phyloP scores from a whole-genome alignment of 371 early-diverging fungal genomes.

The Zychaea mexicana region DNA sequence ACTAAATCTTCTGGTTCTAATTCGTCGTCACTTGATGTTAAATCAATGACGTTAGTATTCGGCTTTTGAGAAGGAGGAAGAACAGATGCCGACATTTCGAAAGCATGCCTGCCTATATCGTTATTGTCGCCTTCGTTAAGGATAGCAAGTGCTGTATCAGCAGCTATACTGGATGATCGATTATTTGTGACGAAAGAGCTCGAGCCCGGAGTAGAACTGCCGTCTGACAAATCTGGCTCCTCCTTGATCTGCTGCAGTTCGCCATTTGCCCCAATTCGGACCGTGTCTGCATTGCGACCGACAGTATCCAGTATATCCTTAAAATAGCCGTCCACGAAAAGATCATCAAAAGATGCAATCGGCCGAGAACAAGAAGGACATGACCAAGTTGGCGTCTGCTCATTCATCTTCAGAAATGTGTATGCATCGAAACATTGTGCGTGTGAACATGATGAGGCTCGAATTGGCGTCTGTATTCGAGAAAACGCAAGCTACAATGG shows the following conservation, averaged over 20 bases:
- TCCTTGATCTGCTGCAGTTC: conserved; percentile 49
- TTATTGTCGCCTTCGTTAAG: background rate
- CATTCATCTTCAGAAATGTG: conserved; percentile 71
- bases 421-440: conserved; percentile 78
- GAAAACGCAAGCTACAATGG: conserved; percentile 57
- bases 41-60: conserved; percentile 56
- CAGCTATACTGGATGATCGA: conserved; percentile 22
- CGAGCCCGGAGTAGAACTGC: background rate
- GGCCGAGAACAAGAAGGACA: conserved; percentile 72
- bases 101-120: background rate
- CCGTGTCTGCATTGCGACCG: conserved; percentile 50
- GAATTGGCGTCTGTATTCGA: conserved; percentile 66
- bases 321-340: conserved; percentile 71
- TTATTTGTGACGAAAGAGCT: conserved; percentile 12
- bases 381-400: conserved; percentile 69
- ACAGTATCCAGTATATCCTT: conserved; percentile 59
- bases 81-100: background rate
- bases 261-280: conserved; percentile 66
- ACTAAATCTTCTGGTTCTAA: too few relatives aligned
- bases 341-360: conserved; percentile 60
- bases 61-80: background rate
- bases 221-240: conserved; percentile 8
- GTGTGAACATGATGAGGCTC: conserved; percentile 65
- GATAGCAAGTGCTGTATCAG: background rate
- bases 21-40: conserved; percentile 67